phyloP scores from a whole-genome alignment of 768 basidiomycete genomes.

The Boletus barrowsii region DNA sequence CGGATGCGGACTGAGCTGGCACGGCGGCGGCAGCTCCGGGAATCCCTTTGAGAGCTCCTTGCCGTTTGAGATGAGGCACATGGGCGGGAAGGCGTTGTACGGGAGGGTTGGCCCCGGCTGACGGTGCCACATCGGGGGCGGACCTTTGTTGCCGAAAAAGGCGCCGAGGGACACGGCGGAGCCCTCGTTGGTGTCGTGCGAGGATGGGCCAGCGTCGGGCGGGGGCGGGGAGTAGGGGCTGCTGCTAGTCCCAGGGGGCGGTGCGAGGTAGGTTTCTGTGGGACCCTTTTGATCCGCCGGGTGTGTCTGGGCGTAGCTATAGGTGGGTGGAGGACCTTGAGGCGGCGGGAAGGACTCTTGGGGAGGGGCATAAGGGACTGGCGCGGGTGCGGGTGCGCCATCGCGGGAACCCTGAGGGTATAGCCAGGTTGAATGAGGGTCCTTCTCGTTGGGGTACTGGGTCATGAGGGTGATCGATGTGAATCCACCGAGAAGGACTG shows the following conservation, averaged over 20 bases:
- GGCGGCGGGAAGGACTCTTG: slow-evolving; percentile 10
- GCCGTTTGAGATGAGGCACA: slow-evolving; percentile 29
- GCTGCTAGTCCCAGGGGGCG: not conserved
- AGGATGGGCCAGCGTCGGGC: not conserved
- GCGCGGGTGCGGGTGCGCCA: not conserved
- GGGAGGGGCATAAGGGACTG: not conserved
- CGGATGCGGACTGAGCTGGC: slow-evolving; percentile 41
- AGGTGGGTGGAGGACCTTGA: slow-evolving; percentile 12
- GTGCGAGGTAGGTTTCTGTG: not conserved
- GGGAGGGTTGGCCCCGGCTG: slow-evolving; percentile 9
- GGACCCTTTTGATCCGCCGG: no score
- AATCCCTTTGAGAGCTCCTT: slow-evolving; percentile 41
- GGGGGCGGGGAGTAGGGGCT: not conserved
- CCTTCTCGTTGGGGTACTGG: slow-evolving; percentile 27
- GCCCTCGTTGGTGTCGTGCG: not conserved
- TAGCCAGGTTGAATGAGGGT: slow-evolving; percentile 13
- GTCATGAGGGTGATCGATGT: slow-evolving; percentile 11
- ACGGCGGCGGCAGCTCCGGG: slow-evolving; percentile 40
- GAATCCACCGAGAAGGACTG: not conserved
- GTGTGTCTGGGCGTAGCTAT: slow-evolving; percentile 7
- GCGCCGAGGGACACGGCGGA: slow-evolving; percentile 14
- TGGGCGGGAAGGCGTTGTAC: slow-evolving; percentile 27
- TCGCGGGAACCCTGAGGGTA: slow-evolving; percentile 10
- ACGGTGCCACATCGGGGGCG: slow-evolving; percentile 28
- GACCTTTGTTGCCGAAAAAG: slow-evolving; percentile 29